Conservation (phyloP, 352 stramenopile species). For the Phytophthora fragariae region DNA sequence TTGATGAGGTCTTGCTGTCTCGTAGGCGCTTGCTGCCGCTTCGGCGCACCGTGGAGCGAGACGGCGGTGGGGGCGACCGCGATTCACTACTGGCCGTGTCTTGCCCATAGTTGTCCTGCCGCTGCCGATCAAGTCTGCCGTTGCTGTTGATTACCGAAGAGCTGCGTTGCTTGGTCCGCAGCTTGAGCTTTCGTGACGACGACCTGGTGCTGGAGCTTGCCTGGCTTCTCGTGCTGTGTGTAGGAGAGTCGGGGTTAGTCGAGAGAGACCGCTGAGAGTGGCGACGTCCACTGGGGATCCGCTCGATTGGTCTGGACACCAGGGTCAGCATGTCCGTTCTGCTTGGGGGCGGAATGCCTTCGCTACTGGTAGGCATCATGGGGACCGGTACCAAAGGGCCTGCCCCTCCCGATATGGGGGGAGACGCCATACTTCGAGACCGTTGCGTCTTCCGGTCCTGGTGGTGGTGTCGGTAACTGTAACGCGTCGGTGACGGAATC, state of each 20-base stretch:
- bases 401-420: slow-evolving; percentile 25
- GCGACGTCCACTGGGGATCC: slow-evolving; percentile 22
- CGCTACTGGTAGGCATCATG: slow-evolving; percentile 33
- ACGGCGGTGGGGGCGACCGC: slow-evolving; percentile 21
- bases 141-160: slow-evolving; percentile 20
- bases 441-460: slow-evolving; percentile 21
- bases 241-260: slow-evolving; percentile 22
- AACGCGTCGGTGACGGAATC: slow-evolving; percentile 26
- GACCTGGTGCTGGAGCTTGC: slow-evolving; percentile 31
- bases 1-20: slow-evolving; percentile 14
- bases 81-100: slow-evolving; percentile 35
- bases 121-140: slow-evolving; percentile 13
- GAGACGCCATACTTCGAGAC: slow-evolving; percentile 20
- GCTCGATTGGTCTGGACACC: slow-evolving; percentile 18
- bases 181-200: slow-evolving; percentile 13
- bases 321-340: slow-evolving; percentile 2
- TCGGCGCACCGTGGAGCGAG: slow-evolving; percentile 16
- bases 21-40: slow-evolving; percentile 21
- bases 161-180: slow-evolving; percentile 27
- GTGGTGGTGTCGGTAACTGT: slow-evolving; percentile 4
- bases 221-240: slow-evolving; percentile 28
- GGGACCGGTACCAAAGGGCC: slow-evolving; percentile 28
- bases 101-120: slow-evolving; percentile 22
- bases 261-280: slow-evolving; percentile 29
- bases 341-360: slow-evolving; percentile 26